A percentile compares a stretch with the other conserved stretches of the same genome.
These are phyloP conservation scores for Malassezia yamatoensis DNA, from an alignment of 1,284 basidiomycete species.

Conservation along the genomic window DNA sequence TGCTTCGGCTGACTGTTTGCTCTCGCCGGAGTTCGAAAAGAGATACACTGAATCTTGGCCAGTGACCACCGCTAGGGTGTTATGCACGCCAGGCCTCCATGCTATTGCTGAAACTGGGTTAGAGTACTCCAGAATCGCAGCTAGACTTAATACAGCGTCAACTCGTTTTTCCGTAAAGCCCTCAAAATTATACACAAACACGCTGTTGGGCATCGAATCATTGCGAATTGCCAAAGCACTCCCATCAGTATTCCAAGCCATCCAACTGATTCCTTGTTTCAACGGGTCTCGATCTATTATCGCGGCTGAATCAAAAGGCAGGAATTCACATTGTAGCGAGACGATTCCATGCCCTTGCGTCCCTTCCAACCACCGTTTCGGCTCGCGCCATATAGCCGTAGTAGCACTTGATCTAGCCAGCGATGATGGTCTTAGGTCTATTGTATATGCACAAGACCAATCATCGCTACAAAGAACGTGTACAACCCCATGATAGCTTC, in stretches of 20 bases:
- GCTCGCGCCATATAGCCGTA: constrained; percentile 32
- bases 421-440: constrained; percentile 8
- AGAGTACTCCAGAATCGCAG: constrained; percentile 59
- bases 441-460: constrained; percentile 17
- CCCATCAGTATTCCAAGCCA: constrained; percentile 18
- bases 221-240: constrained; percentile 20
- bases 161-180: not conserved
- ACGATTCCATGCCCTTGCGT: constrained; percentile 43
- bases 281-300: not conserved
- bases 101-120: constrained; percentile 57
- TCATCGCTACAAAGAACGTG: constrained; percentile 22
- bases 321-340: not conserved
- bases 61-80: constrained; percentile 61
- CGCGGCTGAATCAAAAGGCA: not conserved
- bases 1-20: constrained; percentile 9
- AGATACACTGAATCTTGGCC: constrained; percentile 61
- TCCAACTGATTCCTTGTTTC: constrained; percentile 1
- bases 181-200: constrained; percentile 55
- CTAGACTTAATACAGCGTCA: constrained; percentile 45
- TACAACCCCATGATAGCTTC: constrained; percentile 45
- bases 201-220: constrained; percentile 52
- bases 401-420: constrained; percentile 18
- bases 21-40: constrained; percentile 35
- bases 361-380: constrained; percentile 36
- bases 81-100: constrained; percentile 65